phyloP scores from a whole-genome alignment of 345 rosid genomes.

The Geranium brycei region DNA sequence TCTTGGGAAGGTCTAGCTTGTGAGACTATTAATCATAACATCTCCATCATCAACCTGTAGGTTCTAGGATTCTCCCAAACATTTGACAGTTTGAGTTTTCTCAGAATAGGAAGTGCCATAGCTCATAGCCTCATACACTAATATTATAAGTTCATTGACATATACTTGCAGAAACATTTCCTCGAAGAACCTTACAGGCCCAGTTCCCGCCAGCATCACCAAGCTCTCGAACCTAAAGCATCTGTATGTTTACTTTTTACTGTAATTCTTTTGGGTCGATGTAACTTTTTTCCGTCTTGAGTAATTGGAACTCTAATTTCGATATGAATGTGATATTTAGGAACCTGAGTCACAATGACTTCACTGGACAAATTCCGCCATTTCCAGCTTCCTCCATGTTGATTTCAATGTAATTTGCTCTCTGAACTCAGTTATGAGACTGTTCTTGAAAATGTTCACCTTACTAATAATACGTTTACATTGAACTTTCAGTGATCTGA shows the following conservation, averaged over 20 bases:
- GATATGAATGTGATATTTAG: slow-evolving; percentile 15
- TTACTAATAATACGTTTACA: neutral
- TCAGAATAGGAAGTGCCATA: neutral
- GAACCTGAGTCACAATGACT: slow-evolving; percentile 43
- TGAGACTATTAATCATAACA: slow-evolving; percentile 15
- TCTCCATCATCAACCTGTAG: slow-evolving; percentile 33
- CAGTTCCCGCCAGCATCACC: slow-evolving; percentile 25
- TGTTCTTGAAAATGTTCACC: slow-evolving; percentile 3
- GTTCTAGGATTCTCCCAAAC: slow-evolving; percentile 10
- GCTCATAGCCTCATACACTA: too few species aligned
- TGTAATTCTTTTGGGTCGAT: neutral
- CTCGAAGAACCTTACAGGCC: slow-evolving; percentile 21
- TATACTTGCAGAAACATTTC: slow-evolving; percentile 34
- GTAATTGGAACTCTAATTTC: neutral
- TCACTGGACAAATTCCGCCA: slow-evolving; percentile 26
- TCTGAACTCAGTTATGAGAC: slow-evolving; percentile 6
- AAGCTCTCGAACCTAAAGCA: slow-evolving; percentile 22
- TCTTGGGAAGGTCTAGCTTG: slow-evolving; percentile 46
- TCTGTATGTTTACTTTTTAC: slow-evolving; percentile 32
- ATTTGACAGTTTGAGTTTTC: neutral
- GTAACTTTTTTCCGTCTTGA: neutral
- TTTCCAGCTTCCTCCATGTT: slow-evolving; percentile 29
- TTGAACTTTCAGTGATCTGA: slow-evolving; percentile 34
- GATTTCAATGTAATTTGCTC: slow-evolving; percentile 40
- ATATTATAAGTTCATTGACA: neutral